Conservation (phyloP, 768 basidiomycete genomes). For the Mycena metata region DNA sequence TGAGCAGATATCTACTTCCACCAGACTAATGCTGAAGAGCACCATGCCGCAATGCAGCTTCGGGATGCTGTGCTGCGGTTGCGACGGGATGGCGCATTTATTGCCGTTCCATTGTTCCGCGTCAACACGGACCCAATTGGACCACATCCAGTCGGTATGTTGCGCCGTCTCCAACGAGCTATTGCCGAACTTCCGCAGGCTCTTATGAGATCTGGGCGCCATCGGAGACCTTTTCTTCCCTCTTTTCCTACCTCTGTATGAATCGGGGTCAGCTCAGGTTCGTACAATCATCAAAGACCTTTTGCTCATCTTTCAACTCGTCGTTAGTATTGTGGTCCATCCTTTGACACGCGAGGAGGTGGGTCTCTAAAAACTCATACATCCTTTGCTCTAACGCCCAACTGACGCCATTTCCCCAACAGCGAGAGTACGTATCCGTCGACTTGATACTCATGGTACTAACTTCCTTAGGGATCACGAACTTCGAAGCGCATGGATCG, state of each 20-base stretch:
- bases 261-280: constrained; percentile 80
- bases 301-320: not conserved
- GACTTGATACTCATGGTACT: constrained; percentile 5
- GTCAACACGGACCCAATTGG: constrained; percentile 79
- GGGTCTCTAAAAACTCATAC: constrained; percentile 39
- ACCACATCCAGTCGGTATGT: constrained; percentile 81
- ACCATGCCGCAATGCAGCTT: constrained; percentile 74
- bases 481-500: constrained; percentile 81
- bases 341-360: constrained; percentile 81
- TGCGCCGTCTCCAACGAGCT: not conserved
- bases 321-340: constrained; percentile 75
- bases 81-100: constrained; percentile 81
- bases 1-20: constrained; percentile 82
- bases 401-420: constrained; percentile 19
- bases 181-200: constrained; percentile 55
- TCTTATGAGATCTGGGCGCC: constrained; percentile 91
- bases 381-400: constrained; percentile 21
- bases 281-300: not conserved
- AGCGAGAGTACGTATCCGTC: constrained; percentile 63
- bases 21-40: constrained; percentile 72
- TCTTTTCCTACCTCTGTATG: constrained; percentile 81
- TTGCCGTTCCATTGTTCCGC: constrained; percentile 81
- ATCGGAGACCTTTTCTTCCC: constrained; percentile 76
- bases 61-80: constrained; percentile 80
- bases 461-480: constrained; percentile 72